These are phyloP conservation scores for Tricholoma terreum DNA, from an alignment of 768 basidiomycete species.

Conservation along the genomic window DNA sequence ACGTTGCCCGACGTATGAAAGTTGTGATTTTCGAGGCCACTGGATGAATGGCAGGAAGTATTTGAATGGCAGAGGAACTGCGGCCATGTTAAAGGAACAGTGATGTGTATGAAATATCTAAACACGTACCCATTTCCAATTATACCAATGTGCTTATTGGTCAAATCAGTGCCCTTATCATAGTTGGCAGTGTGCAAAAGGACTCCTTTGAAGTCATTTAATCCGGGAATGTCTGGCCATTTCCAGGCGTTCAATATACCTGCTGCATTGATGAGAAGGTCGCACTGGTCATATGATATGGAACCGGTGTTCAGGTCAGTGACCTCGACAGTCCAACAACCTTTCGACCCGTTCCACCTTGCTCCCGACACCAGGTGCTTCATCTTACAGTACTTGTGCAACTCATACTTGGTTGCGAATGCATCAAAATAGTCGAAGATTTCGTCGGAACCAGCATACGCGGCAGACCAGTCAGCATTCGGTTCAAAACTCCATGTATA, in stretches of 20 bases:
- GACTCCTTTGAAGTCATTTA: slow-evolving; percentile 29
- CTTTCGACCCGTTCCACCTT: slow-evolving; percentile 25
- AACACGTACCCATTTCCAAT: too few relatives aligned
- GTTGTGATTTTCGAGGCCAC: slow-evolving; percentile 33
- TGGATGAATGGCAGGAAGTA: slow-evolving; percentile 29
- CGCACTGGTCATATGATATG: slow-evolving; percentile 22
- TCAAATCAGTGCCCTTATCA: too few relatives aligned
- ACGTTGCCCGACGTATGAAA: slow-evolving; percentile 32
- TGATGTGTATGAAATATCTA: too few relatives aligned
- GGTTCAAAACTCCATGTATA: slow-evolving; percentile 35
- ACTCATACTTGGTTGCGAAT: too few relatives aligned
- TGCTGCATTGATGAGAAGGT: slow-evolving; percentile 31
- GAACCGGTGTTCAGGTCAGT: too few relatives aligned
- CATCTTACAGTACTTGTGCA: too few relatives aligned
- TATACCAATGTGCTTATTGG: too few relatives aligned
- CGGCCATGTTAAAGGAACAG: too few relatives aligned
- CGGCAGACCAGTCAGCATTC: slow-evolving; percentile 29
- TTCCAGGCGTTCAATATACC: slow-evolving; percentile 37
- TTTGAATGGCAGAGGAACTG: slow-evolving; percentile 21
- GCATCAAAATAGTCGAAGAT: slow-evolving; percentile 27
- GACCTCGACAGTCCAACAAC: too few relatives aligned
- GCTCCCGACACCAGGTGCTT: slow-evolving; percentile 25
- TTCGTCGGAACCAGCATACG: slow-evolving; percentile 29
- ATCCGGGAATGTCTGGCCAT: slow-evolving; percentile 36
- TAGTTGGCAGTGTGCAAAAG: slow-evolving; percentile 38